A percentile compares a stretch with the other conserved stretches of the same genome.
These are phyloP conservation scores for Aspergillus vadensis DNA, from an alignment of 2,329 filamentous ascomycete genomes.

Conservation along the genomic window DNA sequence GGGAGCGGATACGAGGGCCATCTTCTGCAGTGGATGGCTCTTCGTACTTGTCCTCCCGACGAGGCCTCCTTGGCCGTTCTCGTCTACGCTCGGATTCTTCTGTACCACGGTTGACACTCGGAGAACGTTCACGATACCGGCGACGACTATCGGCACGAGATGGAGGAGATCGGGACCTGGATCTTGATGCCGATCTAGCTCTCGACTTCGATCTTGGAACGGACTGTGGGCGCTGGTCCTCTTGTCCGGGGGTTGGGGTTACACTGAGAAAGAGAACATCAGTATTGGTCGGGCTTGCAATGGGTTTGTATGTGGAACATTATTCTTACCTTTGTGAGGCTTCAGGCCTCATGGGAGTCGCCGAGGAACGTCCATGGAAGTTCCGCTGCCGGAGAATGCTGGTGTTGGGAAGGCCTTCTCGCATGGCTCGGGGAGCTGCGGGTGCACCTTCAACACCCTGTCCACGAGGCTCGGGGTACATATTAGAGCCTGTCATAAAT, in stretches of 20 bases:
- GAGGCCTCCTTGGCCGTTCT: slow-evolving; percentile 30
- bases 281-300: slow-evolving; percentile 15
- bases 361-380: slow-evolving; percentile 38
- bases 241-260: slow-evolving; percentile 41
- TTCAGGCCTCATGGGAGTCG: slow-evolving; percentile 24
- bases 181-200: slow-evolving; percentile 32
- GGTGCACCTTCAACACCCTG: slow-evolving; percentile 73
- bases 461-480: slow-evolving; percentile 46
- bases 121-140: slow-evolving; percentile 56
- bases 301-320: neutral
- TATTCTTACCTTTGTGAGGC: slow-evolving; percentile 34
- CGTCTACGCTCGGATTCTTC: slow-evolving; percentile 37
- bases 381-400: slow-evolving; percentile 67
- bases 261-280: slow-evolving; percentile 19
- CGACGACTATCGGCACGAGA: slow-evolving; percentile 52
- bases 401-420: slow-evolving; percentile 81
- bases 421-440: slow-evolving; percentile 91
- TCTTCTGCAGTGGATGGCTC: slow-evolving; percentile 38
- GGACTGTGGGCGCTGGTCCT: slow-evolving; percentile 29
- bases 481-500: slow-evolving; percentile 30
- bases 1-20: slow-evolving; percentile 63
- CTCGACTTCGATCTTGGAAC: slow-evolving; percentile 30
- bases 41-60: slow-evolving; percentile 49
- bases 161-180: slow-evolving; percentile 35
- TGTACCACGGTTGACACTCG: slow-evolving; percentile 32